Evolutionary conservation across 202 grass and related monocot genomes (phyloP), one percentile per base, ranked within the genome.

Genomic region (Eragrostis tef): DNA sequence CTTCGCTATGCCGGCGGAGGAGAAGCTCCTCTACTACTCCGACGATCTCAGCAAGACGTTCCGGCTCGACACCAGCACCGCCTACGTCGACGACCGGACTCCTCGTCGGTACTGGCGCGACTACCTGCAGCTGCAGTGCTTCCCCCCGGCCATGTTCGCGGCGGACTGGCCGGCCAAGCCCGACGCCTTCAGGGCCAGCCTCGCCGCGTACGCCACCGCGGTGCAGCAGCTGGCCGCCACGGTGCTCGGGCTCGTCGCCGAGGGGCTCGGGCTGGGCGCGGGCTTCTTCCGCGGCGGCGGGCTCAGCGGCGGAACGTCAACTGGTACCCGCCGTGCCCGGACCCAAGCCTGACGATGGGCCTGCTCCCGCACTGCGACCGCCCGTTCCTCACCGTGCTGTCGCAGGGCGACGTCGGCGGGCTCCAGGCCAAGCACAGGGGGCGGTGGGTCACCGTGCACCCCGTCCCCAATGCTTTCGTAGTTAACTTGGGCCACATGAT

Each of bases 341-440:
- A 85, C 10, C 87, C 82, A 6, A 82, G 74, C 36, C 87, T 85
- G 6, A 89, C 81, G 0, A 51, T 81, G 15, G 89, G 85, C 21
- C 82, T 91, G 11, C 76, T 74, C 26, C 81, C 78, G 8, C 89
- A 91, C 44, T 87, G 75, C 20, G 85, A 91, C 62, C 85, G 79
- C 42, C 81, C 85, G 64, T 69, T 84, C 78, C 50, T 91, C 50
- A 86, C 89, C 17, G 49, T 88, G 46, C 82, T 91, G 13, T 62
- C 80, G 0, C 85, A 87, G 62, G 85, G 84, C 6, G 78, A 70
- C 0, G 81, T 81, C 6, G 39, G 54, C 5, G 89, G 29, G 3
- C 29, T 31, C 29, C 29, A 31, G 29, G 29, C 29, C 29, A 31
- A 3, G 29, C 29, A 31, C 29, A 31, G 29, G 29, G 29, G 29